Base-by-base conservation (phyloP, 2,329 filamentous ascomycete species). In the Ophiognomonia clavigignenti-juglandacearum region DNA sequence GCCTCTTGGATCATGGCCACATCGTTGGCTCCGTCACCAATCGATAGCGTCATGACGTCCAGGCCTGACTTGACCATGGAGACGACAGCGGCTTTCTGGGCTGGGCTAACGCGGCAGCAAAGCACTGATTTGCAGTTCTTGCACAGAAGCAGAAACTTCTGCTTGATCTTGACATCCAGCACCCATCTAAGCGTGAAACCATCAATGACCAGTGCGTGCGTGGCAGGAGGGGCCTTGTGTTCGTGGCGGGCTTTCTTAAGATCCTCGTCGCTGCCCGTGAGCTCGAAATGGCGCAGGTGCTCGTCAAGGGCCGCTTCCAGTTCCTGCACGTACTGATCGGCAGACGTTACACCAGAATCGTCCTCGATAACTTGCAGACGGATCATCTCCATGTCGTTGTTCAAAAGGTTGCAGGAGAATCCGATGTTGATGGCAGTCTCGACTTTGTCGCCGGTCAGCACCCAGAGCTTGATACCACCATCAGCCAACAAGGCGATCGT, bases 391-490 rank as follows among this genome's bases (percentile, higher is more conserved):
- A 98, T 96, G 56, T 96, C 88, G 65, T 96, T 98, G 68, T 92
- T 90, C 46, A 98, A 79, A 26, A 98, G 76, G 58, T 98, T 98
- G 73, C 95, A 98, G 10, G 95, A 98, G 68, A 97, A 98, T 3
- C 93, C 93, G 62, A 98, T 98, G 70, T 98, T 98, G 81, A 98
- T 98, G 48, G 95, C 93, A 20, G 93, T 98, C 69, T 98, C 93
- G 26, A 97, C 92, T 68, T 97, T 98, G 75, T 98, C 93, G 54
- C 95, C 93, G 14, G 93, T 98, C 54, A 98, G 72, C 45, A 98
- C 93, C 93, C 93, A 98, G 7, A 98, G 80, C 68, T 98, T 98
- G 68, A 98, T 96, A 64, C 95, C 95, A 45, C 93, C 93, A 60
- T 90, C 82, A 24, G 86, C 92, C 43, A 98, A 82, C 37, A 98